Percentiles rank a stretch among this genome's conserved stretches.
These are phyloP conservation scores for Pseudohalonectria lignicola DNA, from an alignment of 2,329 filamentous ascomycete species.

Conservation along the genomic window DNA sequence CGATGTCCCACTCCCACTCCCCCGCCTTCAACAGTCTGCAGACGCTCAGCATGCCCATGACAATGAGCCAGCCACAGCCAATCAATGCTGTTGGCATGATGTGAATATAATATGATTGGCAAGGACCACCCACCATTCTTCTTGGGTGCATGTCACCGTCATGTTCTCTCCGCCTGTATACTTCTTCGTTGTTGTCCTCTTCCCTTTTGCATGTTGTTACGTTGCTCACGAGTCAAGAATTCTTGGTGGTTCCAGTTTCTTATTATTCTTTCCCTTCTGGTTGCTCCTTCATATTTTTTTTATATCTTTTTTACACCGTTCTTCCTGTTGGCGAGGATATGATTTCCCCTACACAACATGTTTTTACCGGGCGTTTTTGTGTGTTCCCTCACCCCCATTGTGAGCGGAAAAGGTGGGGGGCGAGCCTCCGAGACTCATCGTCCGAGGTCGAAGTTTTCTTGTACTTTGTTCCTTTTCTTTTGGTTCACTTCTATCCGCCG, in stretches of 20 bases:
- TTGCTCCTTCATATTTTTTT: background rate
- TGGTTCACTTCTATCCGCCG: too few species aligned
- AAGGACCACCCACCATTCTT: too few species aligned
- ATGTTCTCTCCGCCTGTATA: too few species aligned
- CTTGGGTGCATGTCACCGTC: too few species aligned
- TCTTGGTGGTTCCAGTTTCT: conserved; percentile 5
- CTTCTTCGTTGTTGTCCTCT: background rate
- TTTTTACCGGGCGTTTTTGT: background rate
- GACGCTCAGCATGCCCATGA: conserved; percentile 54
- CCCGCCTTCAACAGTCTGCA: conserved; percentile 46
- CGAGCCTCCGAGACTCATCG: too few species aligned
- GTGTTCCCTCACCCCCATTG: too few species aligned
- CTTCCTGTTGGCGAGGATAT: too few species aligned
- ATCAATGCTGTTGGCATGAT: conserved; percentile 31
- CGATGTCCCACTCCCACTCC: conserved; percentile 18
- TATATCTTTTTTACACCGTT: background rate
- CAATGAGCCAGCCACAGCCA: conserved; percentile 40
- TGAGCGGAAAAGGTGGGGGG: too few species aligned
- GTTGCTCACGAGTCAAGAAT: conserved; percentile 6
- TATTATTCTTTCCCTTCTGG: background rate
- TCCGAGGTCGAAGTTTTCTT: too few species aligned
- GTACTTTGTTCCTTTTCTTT: too few species aligned
- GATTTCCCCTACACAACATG: background rate
- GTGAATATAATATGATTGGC: too few species aligned
- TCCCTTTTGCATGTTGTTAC: background rate